Conservation (phyloP, 192 early-diverging fungal genomes). For the Gaertneriomyces semiglobifer region DNA sequence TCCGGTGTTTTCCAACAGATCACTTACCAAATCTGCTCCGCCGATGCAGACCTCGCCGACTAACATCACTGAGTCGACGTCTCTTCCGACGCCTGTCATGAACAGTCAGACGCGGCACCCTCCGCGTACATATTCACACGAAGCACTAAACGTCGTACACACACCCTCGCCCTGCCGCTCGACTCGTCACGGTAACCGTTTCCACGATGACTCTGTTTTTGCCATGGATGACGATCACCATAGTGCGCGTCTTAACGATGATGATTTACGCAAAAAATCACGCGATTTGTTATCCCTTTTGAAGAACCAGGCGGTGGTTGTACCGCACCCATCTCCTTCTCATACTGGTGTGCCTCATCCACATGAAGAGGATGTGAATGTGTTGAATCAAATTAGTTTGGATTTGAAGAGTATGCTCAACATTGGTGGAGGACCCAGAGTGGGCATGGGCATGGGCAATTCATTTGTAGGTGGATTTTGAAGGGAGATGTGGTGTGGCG, state of each 20-base stretch:
- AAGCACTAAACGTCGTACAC: conserved; percentile 15
- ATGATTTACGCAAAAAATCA: conserved; percentile 30
- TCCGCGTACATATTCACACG: conserved; percentile 16
- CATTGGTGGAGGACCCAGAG: conserved; percentile 12
- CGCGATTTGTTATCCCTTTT: conserved; percentile 32
- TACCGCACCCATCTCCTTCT: too few species aligned
- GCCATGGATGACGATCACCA: conserved; percentile 33
- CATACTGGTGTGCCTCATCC: too few species aligned
- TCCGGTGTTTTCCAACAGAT: conserved; percentile 37
- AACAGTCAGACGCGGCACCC: neutral
- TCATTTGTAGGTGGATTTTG: too few species aligned
- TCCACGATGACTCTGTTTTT: conserved; percentile 19
- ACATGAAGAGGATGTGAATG: too few species aligned
- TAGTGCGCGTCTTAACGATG: conserved; percentile 3
- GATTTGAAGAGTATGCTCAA: conserved; percentile 36
- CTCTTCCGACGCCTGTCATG: conserved; percentile 16
- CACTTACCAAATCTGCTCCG: neutral
- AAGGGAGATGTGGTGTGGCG: too few species aligned
- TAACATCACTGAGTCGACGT: conserved; percentile 1
- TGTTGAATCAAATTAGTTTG: conserved; percentile 28
- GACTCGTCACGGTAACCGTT: neutral
- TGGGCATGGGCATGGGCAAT: too few species aligned
- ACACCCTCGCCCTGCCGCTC: conserved; percentile 9
- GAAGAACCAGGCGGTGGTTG: neutral
- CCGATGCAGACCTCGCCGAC: neutral